These are phyloP conservation scores for Brasenia schreberi DNA, from an alignment of 164 flowering plant genomes.

Conservation along the genomic window DNA sequence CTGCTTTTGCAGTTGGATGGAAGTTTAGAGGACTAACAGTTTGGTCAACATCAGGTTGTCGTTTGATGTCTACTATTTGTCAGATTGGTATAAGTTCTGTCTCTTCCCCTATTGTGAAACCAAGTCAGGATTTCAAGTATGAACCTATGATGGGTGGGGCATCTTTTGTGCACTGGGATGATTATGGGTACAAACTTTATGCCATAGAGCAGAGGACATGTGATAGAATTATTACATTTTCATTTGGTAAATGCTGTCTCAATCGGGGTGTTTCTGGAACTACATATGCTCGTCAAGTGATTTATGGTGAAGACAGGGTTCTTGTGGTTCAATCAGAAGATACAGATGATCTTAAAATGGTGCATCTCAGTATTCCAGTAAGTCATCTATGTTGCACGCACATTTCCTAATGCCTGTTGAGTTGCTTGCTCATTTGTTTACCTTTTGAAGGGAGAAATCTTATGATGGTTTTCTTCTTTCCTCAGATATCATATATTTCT, in stretches of 20 bases:
- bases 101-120: slow-evolving; percentile 78
- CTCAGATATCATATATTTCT: slow-evolving; percentile 85
- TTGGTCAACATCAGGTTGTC: slow-evolving; percentile 98
- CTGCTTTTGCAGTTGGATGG: slow-evolving; percentile 99
- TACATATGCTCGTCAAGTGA: slow-evolving; percentile 75
- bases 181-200: slow-evolving; percentile 88
- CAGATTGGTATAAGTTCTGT: slow-evolving; percentile 83
- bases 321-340: slow-evolving; percentile 94
- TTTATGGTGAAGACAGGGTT: slow-evolving; percentile 87
- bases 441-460: neutral
- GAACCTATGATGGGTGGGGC: slow-evolving; percentile 89
- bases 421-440: neutral
- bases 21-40: slow-evolving; percentile 86
- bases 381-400: slow-evolving; percentile 9
- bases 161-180: slow-evolving; percentile 89
- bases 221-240: slow-evolving; percentile 76
- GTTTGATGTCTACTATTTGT: slow-evolving; percentile 91
- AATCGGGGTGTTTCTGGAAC: slow-evolving; percentile 83
- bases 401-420: too few species aligned
- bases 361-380: slow-evolving; percentile 96
- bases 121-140: slow-evolving; percentile 55
- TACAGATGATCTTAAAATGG: slow-evolving; percentile 75
- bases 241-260: slow-evolving; percentile 96
- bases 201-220: slow-evolving; percentile 67
- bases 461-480: slow-evolving; percentile 2